Conservation (phyloP, 2,329 filamentous ascomycete species). For the Xylaria sp. region DNA sequence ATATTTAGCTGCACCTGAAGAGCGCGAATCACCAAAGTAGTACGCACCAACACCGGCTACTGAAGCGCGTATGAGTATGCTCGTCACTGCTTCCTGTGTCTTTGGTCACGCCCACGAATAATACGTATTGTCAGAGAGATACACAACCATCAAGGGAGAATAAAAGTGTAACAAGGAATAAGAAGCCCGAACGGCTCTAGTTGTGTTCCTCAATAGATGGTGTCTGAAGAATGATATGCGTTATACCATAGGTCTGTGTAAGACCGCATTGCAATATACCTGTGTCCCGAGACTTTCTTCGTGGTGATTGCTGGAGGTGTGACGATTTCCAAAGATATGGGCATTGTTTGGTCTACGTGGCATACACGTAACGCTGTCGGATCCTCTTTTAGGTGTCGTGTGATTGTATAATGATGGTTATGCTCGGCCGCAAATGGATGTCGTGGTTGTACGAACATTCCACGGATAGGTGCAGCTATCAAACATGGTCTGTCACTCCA, state of each 20-base stretch:
- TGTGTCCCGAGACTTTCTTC: background rate
- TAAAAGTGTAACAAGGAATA: background rate
- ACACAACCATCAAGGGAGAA: background rate
- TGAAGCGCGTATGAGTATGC: background rate
- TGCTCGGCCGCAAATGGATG: background rate
- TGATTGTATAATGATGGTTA: background rate
- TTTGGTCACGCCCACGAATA: background rate
- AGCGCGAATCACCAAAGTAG: no score
- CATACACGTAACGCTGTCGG: background rate
- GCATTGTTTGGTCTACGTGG: background rate
- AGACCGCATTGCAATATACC: background rate
- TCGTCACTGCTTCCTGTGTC: background rate
- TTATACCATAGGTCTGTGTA: background rate
- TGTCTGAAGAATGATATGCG: background rate
- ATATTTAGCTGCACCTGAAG: no score
- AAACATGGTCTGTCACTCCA: background rate
- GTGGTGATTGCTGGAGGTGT: background rate
- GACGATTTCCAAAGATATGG: background rate
- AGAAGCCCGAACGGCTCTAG: background rate
- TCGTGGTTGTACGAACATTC: slow-evolving; percentile 5
- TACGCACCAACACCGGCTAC: background rate
- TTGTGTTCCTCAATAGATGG: background rate
- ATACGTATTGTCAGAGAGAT: background rate
- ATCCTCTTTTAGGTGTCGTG: background rate
- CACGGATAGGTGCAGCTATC: background rate